Base-by-base conservation (phyloP, 805 yeast genomes). In the Isabelozyma rhagii region DNA sequence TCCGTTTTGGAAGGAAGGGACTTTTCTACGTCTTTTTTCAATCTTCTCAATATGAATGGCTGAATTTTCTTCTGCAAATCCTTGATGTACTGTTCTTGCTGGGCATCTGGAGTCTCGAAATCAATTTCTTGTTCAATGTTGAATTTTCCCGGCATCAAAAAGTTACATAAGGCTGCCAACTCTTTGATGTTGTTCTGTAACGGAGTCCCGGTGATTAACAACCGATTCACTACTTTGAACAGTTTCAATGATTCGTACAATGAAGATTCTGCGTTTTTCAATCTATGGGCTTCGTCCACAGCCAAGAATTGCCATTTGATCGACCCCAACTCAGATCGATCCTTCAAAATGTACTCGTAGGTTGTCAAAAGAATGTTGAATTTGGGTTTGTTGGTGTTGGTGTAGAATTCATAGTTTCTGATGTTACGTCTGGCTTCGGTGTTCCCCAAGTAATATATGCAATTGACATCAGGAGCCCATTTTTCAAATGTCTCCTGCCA, bases 401-500 rank as follows among this genome's bases (percentile, higher is more conserved):
- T 74, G 66, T 82, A 92, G 64, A 90, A 89, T 70, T 94, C 99
- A 66, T 84, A 81, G 25, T 90, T 91, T 53, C 97, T 79, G 31
- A 94, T 87, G 2, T 82, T 83, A 56, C 82, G 80, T 62, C 99
- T 83, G 2, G 98, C 84, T 62, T 83, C 81, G 38, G 94, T 84
- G 65, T 94, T 94, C 46, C 99, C 99, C 75, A 92, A 78, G 64
- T 93, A 94, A 61, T 89, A 90, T 53, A 94, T 83, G 68, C 93
- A 90, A 64, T 96, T 94, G 52, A 94, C 76, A 63, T 92, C 98
- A 2, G 99, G 98, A 0, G 99, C 81, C 99, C 99, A 94, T 61
- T 84, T 82, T 59, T 94, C 98, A 68, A 94, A 89, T 3, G 99
- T 94, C 64, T 94, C 99, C 71, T 94, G 98, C 99, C 99, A 94